A percentile compares a stretch with the other conserved stretches of the same genome.
phyloP scores from a whole-genome alignment of 139 green algal species.

The Chlamydomonas schloesseri region DNA sequence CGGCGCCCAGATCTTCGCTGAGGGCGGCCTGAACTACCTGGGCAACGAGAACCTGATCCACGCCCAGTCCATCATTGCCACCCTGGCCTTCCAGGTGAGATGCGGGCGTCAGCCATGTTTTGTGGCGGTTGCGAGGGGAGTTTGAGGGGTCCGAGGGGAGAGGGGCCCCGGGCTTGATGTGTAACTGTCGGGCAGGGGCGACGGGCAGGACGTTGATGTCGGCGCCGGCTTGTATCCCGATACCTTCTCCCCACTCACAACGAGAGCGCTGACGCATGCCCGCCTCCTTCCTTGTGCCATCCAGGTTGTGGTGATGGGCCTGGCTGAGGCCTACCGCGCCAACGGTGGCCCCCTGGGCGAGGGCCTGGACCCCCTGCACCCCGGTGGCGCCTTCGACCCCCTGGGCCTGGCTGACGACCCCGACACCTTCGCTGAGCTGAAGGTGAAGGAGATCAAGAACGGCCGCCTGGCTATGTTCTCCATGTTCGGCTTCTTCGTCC shows the following conservation, averaged over 20 bases:
- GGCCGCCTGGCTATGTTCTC: conserved; percentile 93
- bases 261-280: too few species aligned
- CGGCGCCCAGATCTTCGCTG: conserved; percentile 81
- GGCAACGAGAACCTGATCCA: conserved; percentile 85
- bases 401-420: conserved; percentile 96
- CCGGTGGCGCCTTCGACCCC: conserved; percentile 88
- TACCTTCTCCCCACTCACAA: too few species aligned
- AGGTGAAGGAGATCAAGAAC: conserved; percentile 97
- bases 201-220: too few species aligned
- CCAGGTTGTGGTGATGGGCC: conserved; percentile 89
- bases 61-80: conserved; percentile 92
- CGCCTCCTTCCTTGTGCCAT: neutral
- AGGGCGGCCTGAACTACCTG: conserved; percentile 84
- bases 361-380: conserved; percentile 81
- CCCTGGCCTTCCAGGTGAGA: conserved; percentile 86
- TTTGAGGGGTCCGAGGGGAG: too few species aligned
- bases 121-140: neutral
- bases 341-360: conserved; percentile 89
- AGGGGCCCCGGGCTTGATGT: too few species aligned
- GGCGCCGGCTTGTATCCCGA: too few species aligned
- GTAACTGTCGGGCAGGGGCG: too few species aligned
- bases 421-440: conserved; percentile 80
- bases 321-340: conserved; percentile 93
- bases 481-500: conserved; percentile 87
- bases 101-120: neutral